A percentile compares a stretch with the other conserved stretches of the same genome.
phyloP scores from a whole-genome alignment of 2,329 filamentous ascomycete genomes.

The Colletotrichum brevisporum region DNA sequence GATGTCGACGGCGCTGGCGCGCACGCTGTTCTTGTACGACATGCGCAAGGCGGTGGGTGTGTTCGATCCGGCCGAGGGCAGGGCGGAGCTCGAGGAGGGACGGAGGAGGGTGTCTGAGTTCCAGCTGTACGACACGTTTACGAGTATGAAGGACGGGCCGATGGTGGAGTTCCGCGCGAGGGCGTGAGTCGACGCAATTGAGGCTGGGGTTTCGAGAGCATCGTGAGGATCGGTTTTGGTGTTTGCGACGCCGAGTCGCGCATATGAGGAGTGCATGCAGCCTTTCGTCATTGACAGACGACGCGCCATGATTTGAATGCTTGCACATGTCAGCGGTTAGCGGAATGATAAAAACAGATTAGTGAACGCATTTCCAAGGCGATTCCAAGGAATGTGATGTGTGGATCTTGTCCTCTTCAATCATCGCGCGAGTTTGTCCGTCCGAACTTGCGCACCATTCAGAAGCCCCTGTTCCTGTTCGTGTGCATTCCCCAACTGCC shows the following conservation, averaged over 20 bases:
- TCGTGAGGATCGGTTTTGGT: neutral
- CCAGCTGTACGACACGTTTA: constrained; percentile 81
- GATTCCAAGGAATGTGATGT: neutral
- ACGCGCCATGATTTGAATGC: neutral
- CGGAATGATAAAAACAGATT: neutral
- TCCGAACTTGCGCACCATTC: constrained; percentile 39
- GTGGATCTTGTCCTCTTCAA: neutral
- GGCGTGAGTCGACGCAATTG: constrained; percentile 23
- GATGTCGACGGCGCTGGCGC: constrained; percentile 74
- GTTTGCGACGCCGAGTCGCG: no score
- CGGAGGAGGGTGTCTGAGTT: constrained; percentile 72
- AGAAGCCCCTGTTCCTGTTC: constrained; percentile 2
- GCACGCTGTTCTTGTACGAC: constrained; percentile 74
- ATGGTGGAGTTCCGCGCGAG: constrained; percentile 72
- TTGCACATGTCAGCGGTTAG: neutral
- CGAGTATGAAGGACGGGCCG: constrained; percentile 79
- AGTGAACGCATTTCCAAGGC: neutral
- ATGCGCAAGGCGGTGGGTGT: constrained; percentile 65
- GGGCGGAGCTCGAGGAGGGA: constrained; percentile 64
- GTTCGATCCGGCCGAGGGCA: constrained; percentile 67
- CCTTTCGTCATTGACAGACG: constrained; percentile 25
- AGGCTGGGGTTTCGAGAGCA: neutral
- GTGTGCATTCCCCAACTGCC: constrained; percentile 19
- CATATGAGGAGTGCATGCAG: constrained; percentile 3
- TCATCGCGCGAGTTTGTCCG: constrained; percentile 10